A percentile compares a stretch with the other conserved stretches of the same genome.
phyloP scores from a whole-genome alignment of 768 basidiomycete genomes.

The Mycena venus region DNA sequence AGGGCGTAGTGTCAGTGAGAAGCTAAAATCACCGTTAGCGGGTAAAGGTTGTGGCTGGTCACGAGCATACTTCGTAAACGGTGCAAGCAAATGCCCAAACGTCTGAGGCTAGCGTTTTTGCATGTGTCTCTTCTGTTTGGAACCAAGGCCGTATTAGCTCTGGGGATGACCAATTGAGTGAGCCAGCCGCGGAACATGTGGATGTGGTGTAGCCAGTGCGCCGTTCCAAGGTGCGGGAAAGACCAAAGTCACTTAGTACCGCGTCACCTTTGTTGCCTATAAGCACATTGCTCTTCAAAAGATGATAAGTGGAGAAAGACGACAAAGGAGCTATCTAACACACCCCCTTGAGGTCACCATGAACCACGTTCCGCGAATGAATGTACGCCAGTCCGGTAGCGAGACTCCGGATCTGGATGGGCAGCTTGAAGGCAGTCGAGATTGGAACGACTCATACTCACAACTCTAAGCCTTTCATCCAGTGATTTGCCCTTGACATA shows the following conservation, averaged over 20 bases:
- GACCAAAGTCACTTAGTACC: conserved; percentile 9
- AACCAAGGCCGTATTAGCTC: conserved; percentile 8
- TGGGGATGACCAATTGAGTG: conserved; percentile 7
- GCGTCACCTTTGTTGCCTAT: neutral
- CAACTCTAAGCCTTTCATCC: conserved; percentile 8
- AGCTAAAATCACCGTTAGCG: conserved; percentile 12
- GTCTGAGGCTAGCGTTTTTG: conserved; percentile 6
- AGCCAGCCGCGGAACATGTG: neutral
- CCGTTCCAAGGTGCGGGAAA: conserved; percentile 8
- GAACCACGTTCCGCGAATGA: conserved; percentile 5
- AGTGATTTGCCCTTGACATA: conserved; percentile 2
- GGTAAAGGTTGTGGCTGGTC: neutral
- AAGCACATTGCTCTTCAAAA: conserved; percentile 9
- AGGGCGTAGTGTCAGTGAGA: conserved; percentile 1
- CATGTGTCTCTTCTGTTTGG: neutral
- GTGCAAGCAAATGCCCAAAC: conserved; percentile 8
- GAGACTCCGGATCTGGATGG: conserved; percentile 6
- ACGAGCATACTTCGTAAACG: neutral
- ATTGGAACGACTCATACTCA: neutral
- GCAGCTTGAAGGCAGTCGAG: neutral
- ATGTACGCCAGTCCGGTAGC: conserved; percentile 3
- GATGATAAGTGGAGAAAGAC: neutral
- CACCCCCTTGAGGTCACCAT: conserved; percentile 12
- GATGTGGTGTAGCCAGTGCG: conserved; percentile 1
- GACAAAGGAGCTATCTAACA: conserved; percentile 2